Conservation (phyloP, 208 protist genomes). For the Acanthamoeba culbertsoni region DNA sequence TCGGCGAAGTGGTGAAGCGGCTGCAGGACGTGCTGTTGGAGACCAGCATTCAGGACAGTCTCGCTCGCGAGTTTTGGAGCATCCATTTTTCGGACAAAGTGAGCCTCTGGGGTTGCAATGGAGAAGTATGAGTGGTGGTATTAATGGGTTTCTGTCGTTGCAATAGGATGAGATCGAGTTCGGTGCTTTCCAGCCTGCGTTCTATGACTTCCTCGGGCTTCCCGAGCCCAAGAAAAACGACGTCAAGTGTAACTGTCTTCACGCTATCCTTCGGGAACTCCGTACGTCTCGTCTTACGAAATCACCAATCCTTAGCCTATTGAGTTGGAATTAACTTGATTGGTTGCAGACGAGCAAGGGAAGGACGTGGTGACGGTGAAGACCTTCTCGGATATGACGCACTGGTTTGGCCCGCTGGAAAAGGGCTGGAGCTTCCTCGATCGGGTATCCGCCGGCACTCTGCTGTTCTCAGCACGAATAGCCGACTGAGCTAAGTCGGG, state of each 20-base stretch:
- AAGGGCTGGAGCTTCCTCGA: not conserved
- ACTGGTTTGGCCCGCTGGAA: conserved; percentile 36
- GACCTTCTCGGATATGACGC: conserved; percentile 18
- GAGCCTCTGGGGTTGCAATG: not conserved
- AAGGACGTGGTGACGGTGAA: conserved; percentile 7
- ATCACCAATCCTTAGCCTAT: not conserved
- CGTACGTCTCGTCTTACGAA: not conserved
- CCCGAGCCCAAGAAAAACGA: conserved; percentile 3
- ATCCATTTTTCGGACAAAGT: not conserved
- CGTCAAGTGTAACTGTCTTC: not conserved
- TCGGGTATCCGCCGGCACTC: not conserved
- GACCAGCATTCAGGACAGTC: not conserved
- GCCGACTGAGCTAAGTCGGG: no score
- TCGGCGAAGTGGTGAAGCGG: not conserved
- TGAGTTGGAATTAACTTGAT: not conserved
- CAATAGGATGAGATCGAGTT: not conserved
- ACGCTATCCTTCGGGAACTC: not conserved
- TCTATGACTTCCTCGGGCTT: not conserved
- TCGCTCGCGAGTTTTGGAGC: conserved; percentile 17
- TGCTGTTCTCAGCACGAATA: not conserved
- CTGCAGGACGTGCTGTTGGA: not conserved
- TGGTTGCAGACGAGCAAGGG: not conserved
- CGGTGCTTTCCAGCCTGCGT: not conserved
- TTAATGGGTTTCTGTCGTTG: not conserved
- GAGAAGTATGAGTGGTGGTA: not conserved